Evolutionary conservation across 768 basidiomycete genomes (phyloP), one percentile per base, ranked within the genome.

Genomic region (Nidula microcarpa): DNA sequence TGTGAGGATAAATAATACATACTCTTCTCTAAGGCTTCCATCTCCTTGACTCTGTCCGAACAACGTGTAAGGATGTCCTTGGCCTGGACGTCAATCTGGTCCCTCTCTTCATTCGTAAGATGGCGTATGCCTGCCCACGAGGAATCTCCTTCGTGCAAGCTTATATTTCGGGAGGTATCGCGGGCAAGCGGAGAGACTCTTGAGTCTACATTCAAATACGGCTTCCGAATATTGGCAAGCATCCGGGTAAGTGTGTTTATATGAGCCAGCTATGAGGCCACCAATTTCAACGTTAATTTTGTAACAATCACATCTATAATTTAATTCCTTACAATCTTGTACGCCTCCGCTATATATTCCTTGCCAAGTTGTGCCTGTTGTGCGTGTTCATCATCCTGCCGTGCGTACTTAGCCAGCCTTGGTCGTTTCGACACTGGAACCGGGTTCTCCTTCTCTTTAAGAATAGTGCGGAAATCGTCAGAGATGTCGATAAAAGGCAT

Each of bases 21-120:
- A 98, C 96, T 83, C 68, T 89, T 88, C 74, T 98, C 97, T 30
- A 91, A 71, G 39, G 77, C 75, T 66, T 98, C 97, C 81, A 99
- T 84, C 67, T 88, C 84, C 60, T 85, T 87, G 6, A 98, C 88
- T 59, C 91, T 77, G 57, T 95, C 90, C 33, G 91, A 84, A 72
- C 94, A 97, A 50, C 87, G 82, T 48, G 85, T 80, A 47, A 98
- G 75, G 51, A 97, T 87, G 61, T 93, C 80, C 58, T 89, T 86
- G 33, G 92, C 89, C 65, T 96, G 90, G 55, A 94, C 72, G 76
- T 99, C 97, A 50, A 99, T 91, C 71, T 97, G 93, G 70, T 98
- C 95, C 55, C 95, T 79, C 67, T 99, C 95, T 57, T 91, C 85
- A 64, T 98, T 94, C 7, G 85, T 84, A 5, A 99, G 79, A 61